These are phyloP conservation scores for Pseudonitzschia multiseries DNA, from an alignment of 108 stramenopile species.

Conservation along the genomic window DNA sequence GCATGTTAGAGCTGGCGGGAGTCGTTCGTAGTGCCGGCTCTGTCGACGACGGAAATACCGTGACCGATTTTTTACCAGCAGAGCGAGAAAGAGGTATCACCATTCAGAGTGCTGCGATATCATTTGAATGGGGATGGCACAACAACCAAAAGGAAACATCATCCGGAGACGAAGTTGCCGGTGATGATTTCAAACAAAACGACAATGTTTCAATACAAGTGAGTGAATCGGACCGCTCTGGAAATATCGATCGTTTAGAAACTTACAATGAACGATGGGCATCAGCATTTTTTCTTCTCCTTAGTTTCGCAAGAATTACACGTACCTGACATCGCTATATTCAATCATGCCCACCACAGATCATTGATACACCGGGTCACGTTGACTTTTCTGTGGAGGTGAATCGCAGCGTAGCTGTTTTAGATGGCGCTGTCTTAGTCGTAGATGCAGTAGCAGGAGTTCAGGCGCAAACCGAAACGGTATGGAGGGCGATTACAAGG, in stretches of 20 bases:
- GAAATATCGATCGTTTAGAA: neutral
- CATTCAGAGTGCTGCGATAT: constrained; percentile 95
- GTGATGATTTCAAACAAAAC: too few species aligned
- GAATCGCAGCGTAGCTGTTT: constrained; percentile 92
- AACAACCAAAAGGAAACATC: constrained; percentile 25
- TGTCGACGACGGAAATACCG: constrained; percentile 96
- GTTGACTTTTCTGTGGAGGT: constrained; percentile 99
- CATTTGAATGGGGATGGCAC: constrained; percentile 91
- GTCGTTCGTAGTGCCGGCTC: constrained; percentile 73
- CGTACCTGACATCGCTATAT: neutral
- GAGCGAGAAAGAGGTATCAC: constrained; percentile 99
- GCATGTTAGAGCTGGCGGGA: constrained; percentile 94
- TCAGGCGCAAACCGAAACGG: constrained; percentile 97
- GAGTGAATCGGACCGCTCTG: neutral
- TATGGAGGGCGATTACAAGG: constrained; percentile 90
- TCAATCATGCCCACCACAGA: neutral
- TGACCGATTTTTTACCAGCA: constrained; percentile 95
- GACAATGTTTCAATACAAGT: constrained; percentile 46
- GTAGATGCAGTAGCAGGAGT: constrained; percentile 98
- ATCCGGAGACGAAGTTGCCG: neutral
- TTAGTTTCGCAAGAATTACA: neutral
- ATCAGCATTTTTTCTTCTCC: neutral
- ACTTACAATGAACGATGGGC: neutral
- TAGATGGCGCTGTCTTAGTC: constrained; percentile 97
- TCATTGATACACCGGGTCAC: constrained; percentile 99